Percentiles rank a stretch among this genome's conserved stretches.
These are phyloP conservation scores for Nicotiana noctiflora DNA, from an alignment of 257 asterid genomes.

Conservation along the genomic window DNA sequence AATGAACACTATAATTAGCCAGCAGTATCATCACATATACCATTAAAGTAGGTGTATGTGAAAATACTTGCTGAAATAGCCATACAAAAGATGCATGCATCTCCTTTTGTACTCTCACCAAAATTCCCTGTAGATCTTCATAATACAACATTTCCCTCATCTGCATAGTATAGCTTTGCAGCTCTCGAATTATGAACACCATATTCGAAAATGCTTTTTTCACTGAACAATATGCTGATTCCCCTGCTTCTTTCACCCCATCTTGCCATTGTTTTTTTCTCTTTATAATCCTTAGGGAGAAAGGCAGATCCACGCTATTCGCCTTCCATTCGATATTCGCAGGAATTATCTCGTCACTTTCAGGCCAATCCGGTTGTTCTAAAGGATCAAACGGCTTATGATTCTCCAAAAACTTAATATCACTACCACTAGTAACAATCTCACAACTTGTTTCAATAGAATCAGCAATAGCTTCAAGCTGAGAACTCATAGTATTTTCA, in stretches of 20 bases:
- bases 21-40: slow-evolving; percentile 85
- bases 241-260: slow-evolving; percentile 57
- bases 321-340: slow-evolving; percentile 63
- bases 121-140: slow-evolving; percentile 79
- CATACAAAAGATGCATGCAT: slow-evolving; percentile 89
- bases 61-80: slow-evolving; percentile 92
- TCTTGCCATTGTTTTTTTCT: slow-evolving; percentile 71
- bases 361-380: slow-evolving; percentile 48
- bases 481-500: not conserved
- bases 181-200: slow-evolving; percentile 93
- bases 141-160: slow-evolving; percentile 64
- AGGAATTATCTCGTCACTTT: slow-evolving; percentile 46
- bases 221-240: slow-evolving; percentile 66
- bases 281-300: slow-evolving; percentile 76
- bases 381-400: slow-evolving; percentile 33
- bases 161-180: slow-evolving; percentile 64
- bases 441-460: not conserved
- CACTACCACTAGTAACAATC: slow-evolving; percentile 8
- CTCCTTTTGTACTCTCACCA: slow-evolving; percentile 70
- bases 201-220: slow-evolving; percentile 85
- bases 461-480: not conserved
- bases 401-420: slow-evolving; percentile 20
- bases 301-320: slow-evolving; percentile 62
- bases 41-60: slow-evolving; percentile 89
- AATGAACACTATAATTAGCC: slow-evolving; percentile 82